Percentiles rank a stretch among this genome's conserved stretches.
These are phyloP conservation scores for Cotoneaster glaucophyllus DNA, from an alignment of 306 rosid species.

Conservation along the genomic window DNA sequence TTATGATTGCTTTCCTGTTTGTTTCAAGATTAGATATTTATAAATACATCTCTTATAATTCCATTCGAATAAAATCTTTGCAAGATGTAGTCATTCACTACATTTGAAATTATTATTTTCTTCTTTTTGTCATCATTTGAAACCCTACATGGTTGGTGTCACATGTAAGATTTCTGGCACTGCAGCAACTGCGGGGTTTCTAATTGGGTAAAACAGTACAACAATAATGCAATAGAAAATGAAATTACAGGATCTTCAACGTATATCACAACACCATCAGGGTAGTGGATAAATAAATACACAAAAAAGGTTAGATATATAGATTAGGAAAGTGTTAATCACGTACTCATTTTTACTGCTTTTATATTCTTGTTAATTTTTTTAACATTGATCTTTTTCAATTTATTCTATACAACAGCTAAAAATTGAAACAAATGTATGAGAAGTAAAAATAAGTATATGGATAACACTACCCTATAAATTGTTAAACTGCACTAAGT, in stretches of 20 bases:
- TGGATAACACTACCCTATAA: no score
- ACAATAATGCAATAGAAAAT: not conserved
- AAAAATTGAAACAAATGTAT: no score
- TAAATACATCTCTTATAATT: not conserved
- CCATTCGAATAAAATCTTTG: no score
- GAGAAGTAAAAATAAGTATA: no score
- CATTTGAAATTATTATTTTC: no score
- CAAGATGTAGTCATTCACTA: no score
- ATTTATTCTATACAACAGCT: rapidly evolving
- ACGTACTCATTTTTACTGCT: no score
- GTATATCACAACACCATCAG: not conserved
- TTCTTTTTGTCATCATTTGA: no score
- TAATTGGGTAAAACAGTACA: not conserved
- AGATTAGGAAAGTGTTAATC: not conserved
- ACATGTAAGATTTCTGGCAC: not conserved
- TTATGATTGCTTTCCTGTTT: not conserved
- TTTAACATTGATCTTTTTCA: no score
- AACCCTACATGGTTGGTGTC: not conserved
- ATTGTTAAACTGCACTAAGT: not conserved
- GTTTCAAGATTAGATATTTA: not conserved
- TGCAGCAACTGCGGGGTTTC: not conserved
- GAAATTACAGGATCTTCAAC: not conserved
- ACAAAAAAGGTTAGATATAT: not conserved
- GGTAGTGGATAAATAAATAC: not conserved
- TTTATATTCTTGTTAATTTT: no score